Conservation (phyloP, 805 yeast species). For the Saturnispora hagleri region DNA sequence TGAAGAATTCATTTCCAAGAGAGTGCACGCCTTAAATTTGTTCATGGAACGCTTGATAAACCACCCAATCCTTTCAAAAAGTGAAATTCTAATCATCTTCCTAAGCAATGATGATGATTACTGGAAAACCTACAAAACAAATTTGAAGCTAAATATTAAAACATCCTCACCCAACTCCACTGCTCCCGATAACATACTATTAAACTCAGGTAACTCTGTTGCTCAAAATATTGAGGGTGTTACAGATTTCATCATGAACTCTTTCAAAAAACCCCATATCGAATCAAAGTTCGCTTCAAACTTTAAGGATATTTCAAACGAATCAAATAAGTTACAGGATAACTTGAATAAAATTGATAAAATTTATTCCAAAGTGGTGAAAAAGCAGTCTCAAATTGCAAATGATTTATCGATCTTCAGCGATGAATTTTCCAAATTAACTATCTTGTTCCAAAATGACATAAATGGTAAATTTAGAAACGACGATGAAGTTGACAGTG, state of each 20-base stretch:
- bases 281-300: constrained; percentile 55
- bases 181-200: constrained; percentile 3
- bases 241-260: constrained; percentile 89
- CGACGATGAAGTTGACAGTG: constrained; percentile 16
- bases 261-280: constrained; percentile 66
- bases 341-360: constrained; percentile 72
- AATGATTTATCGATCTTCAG: constrained; percentile 66
- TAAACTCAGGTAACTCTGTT: constrained; percentile 8
- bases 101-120: constrained; percentile 44
- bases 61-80: constrained; percentile 64
- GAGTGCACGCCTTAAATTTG: constrained; percentile 72
- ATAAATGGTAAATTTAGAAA: constrained; percentile 24
- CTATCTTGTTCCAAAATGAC: constrained; percentile 29
- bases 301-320: constrained; percentile 73
- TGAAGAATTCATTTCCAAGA: constrained; percentile 68
- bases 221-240: constrained; percentile 50
- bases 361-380: constrained; percentile 62
- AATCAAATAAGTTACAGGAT: constrained; percentile 76
- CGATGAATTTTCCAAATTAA: constrained; percentile 57
- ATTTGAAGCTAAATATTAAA: constrained; percentile 26
- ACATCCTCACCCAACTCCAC: not conserved
- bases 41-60: constrained; percentile 63
- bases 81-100: constrained; percentile 63
- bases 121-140: constrained; percentile 61
- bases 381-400: constrained; percentile 63